Evolutionary conservation across 768 basidiomycete genomes (phyloP).

Genomic region (Lentinula sp.): DNA sequence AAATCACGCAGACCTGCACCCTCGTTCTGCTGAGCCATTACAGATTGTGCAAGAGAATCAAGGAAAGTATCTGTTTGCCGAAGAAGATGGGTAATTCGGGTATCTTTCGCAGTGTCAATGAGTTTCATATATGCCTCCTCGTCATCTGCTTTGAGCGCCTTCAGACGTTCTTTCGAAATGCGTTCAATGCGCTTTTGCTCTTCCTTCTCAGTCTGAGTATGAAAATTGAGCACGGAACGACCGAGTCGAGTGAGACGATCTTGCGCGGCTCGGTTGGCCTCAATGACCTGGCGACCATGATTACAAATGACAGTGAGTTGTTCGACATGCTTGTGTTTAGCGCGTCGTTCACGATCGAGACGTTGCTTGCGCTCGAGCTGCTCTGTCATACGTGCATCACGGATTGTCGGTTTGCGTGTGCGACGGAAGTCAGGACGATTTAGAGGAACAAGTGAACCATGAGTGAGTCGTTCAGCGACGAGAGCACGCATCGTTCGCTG

Average conservation of each 20-base stretch:
- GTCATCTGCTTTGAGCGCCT: constrained; percentile 95
- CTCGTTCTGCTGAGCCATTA: constrained; percentile 87
- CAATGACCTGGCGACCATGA: constrained; percentile 74
- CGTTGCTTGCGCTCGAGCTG: constrained; percentile 88
- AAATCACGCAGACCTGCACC: constrained; percentile 35
- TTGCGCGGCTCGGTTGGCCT: constrained; percentile 58
- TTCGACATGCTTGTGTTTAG: constrained; percentile 95
- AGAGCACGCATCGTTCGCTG: constrained; percentile 83
- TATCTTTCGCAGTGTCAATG: constrained; percentile 98
- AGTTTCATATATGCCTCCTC: constrained; percentile 99
- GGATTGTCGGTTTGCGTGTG: constrained; percentile 75
- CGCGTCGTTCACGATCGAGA: constrained; percentile 84
- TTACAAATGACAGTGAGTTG: constrained; percentile 82
- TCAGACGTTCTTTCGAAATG: constrained; percentile 95
- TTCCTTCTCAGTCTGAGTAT: constrained; percentile 90
- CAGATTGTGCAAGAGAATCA: constrained; percentile 91
- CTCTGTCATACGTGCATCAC: constrained; percentile 88
- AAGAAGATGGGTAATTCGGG: constrained; percentile 93
- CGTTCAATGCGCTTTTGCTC: constrained; percentile 96
- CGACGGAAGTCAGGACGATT: constrained; percentile 91
- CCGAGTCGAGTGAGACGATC: constrained; percentile 71
- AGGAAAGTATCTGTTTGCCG: constrained; percentile 93
- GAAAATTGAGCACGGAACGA: constrained; percentile 76
- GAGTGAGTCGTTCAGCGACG: constrained; percentile 81
- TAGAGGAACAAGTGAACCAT: constrained; percentile 82